Evolutionary conservation across 768 basidiomycete species (phyloP), one percentile per base, ranked within the genome.

Genomic region (Pleurotus tuoliensis): DNA sequence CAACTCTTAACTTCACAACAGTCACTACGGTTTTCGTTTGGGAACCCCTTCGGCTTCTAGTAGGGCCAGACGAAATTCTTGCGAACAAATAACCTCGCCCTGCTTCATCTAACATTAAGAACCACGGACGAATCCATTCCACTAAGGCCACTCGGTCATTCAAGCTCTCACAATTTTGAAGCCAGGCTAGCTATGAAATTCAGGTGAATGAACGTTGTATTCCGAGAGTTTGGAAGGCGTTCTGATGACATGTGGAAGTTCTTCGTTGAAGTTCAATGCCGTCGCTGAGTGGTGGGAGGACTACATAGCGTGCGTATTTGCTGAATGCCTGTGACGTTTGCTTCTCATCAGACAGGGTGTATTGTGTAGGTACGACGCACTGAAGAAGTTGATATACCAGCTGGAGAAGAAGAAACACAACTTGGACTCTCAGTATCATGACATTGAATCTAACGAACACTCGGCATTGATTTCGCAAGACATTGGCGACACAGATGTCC

Each of bases 231-330:
- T 37, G 37, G 40, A 12, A 25, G 30, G 48, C 37, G 58, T 56
- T 22, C 24, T 24, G 34, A n/a, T 1, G 22, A 34, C 6, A 56
- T 34, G 30, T 15, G 34, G 0, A 55, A 91, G 89, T 64, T 90
- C 89, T 30, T 89, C 91, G 7, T 80, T 94, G 65, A 91, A 92
- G 69, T 94, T 94, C 72, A 95, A 95, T 63, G 90, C 92, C 2
- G 88, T 94, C 22, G 77, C 92, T 0, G 92, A 95, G 50, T 94
- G 92, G 92, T 90, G 88, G 87, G 90, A 92, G 59, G 87, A 93
- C 49, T 95, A 95, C 67, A 91, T 95, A 45, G 82, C 88, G 86
- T 93, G 63, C 59, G 89, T 81, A 13, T 38, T 45, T 45, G 24
- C 44, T 47, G 24, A 44, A 46, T 2, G 37, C 37, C 46, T 47